phyloP scores from a whole-genome alignment of 306 rosid species.

The Gleditsia sinensis region DNA sequence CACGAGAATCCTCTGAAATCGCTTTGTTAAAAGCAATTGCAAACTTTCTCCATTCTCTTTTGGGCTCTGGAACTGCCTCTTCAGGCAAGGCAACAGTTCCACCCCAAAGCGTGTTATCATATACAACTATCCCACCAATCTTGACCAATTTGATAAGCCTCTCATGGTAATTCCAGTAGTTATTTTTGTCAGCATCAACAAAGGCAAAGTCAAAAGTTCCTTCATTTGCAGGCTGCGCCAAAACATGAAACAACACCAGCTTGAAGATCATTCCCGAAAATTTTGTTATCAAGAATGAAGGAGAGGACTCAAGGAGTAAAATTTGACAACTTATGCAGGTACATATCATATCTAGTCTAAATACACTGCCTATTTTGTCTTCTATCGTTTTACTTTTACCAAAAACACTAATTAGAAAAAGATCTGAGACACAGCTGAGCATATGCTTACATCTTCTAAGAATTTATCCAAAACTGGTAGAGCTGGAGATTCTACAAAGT shows the following conservation, averaged over 20 bases:
- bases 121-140: constrained; percentile 52
- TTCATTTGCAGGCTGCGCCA: constrained; percentile 38
- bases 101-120: constrained; percentile 52
- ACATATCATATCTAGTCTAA: too few relatives aligned
- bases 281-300: too few relatives aligned
- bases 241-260: too few relatives aligned
- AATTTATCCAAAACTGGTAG: constrained; percentile 57
- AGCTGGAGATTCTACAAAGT: constrained; percentile 57
- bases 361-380: too few relatives aligned
- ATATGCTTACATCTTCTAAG: constrained; percentile 45
- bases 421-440: constrained; percentile 9
- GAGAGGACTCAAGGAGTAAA: too few relatives aligned
- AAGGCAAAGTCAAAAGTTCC: constrained; percentile 47
- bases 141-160: constrained; percentile 46
- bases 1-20: constrained; percentile 37
- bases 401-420: not conserved
- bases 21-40: constrained; percentile 37
- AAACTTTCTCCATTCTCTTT: not conserved
- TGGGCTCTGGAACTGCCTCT: constrained; percentile 35
- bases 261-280: too few relatives aligned
- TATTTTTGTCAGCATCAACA: constrained; percentile 56
- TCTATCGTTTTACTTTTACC: too few relatives aligned
- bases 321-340: too few relatives aligned
- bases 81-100: constrained; percentile 46
- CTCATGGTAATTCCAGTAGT: constrained; percentile 50